phyloP scores from a whole-genome alignment of 768 basidiomycete genomes.

The Lactifluus pinguis region DNA sequence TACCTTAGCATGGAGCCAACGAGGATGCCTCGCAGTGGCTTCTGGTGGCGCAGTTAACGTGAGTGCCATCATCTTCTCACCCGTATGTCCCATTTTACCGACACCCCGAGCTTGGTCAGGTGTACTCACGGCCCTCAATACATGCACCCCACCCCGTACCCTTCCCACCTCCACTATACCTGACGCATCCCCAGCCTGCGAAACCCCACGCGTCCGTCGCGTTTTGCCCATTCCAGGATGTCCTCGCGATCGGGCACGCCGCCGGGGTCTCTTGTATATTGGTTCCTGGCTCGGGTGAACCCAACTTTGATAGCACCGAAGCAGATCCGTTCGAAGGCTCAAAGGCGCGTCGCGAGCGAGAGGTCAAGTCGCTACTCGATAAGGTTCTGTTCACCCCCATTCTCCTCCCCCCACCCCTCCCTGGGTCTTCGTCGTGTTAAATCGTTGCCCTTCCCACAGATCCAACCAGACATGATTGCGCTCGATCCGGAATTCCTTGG shows the following conservation, averaged over 20 bases:
- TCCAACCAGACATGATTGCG: conserved; percentile 88
- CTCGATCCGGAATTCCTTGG: conserved; percentile 74
- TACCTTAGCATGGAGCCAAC: conserved; percentile 78
- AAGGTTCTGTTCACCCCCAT: conserved; percentile 36
- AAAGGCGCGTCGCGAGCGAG: conserved; percentile 74
- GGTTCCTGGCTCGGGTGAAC: conserved; percentile 87
- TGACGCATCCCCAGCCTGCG: conserved; percentile 79
- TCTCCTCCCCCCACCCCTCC: not conserved
- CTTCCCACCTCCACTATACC: conserved; percentile 70
- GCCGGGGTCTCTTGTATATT: conserved; percentile 77
- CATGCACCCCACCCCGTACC: conserved; percentile 40
- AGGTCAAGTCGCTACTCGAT: conserved; percentile 84
- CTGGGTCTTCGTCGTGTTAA: not conserved
- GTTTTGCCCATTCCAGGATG: conserved; percentile 88
- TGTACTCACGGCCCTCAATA: conserved; percentile 65
- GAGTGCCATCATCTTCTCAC: conserved; percentile 21
- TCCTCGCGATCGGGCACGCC: conserved; percentile 70
- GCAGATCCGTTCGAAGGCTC: conserved; percentile 92
- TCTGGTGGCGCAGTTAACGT: conserved; percentile 82
- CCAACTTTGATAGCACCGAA: conserved; percentile 89
- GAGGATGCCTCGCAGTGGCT: conserved; percentile 73
- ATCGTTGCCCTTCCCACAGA: conserved; percentile 33
- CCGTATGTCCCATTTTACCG: not conserved
- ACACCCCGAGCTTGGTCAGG: conserved; percentile 32
- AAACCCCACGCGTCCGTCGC: conserved; percentile 65